Base-by-base conservation (phyloP, 495 filamentous ascomycete species). In the Cercophora samala region DNA sequence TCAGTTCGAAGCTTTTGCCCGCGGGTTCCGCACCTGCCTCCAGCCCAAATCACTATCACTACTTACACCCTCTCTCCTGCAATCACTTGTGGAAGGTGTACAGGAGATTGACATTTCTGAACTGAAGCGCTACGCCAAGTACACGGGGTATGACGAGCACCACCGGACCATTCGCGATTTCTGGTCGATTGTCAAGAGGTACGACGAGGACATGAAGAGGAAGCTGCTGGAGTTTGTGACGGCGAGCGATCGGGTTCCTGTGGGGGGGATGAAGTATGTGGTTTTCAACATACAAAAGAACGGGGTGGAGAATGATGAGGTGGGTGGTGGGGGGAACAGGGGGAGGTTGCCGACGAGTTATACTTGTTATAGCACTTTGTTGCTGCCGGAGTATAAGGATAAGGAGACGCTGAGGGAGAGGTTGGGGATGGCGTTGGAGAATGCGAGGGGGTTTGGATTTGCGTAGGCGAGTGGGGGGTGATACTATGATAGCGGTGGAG, bases 161-260 rank as follows among this genome's bases (percentile, higher is more conserved):
- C 87, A 93, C 72, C 84, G 80, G 5, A 84, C 88, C 18, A 87
- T 99, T 62, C 72, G 80, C 4, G 85, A 91, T 65, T 97, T 99
- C 77, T 99, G 95, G 95, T 81, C 77, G 29, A 84, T 97, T 9
- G 88, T 94, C 5, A 85, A 83, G 64, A 70, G 74, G 8, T 97
- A 88, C 74, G 81, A 88, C 37, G 81, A 89, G n/a, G 83, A 84
- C 59, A 87, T 88, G 80, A 88, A 89, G 72, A 83, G 86, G 37
- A 83, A 84, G 71, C 80, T 99, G 59, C 81, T 99, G 64, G 93
- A 97, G 75, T 99, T 99, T 69, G 93, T 98, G 23, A 99, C 95
- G 23, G 93, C 93, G 4, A 93, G 89, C 75, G 93, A 97, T 75
- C 87, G 95, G 9, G 83, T 98, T 5, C 95, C 95, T 0, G 90